Evolutionary conservation across 257 asterid genomes (phyloP), one percentile per base, ranked within the genome.

Genomic region (Solanum habrochaites): DNA sequence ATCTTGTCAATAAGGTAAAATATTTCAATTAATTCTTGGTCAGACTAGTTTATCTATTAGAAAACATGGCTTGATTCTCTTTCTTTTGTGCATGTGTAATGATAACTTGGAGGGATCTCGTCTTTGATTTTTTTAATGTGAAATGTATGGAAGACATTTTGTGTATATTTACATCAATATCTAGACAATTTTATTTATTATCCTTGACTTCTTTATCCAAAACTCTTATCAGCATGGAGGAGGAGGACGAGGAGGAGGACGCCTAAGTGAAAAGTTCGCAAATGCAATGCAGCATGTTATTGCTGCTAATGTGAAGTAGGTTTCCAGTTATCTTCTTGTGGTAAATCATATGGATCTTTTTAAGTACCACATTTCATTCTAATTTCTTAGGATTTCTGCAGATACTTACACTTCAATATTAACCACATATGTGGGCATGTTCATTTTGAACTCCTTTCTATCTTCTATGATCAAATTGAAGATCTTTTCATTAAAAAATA

Each of bases 361-460:
- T 81, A 47, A 9, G 49, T 81, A 49, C 62, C 86, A 67, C 66
- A 78, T 58, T 91, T 75, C 86, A 69, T 89, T 69, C 87, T 89
- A 82, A 90, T 83, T 45, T 71, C 85, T 74, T 23, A 78, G 42
- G 70, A 84, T 70, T 88, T 88, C 42, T 83, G 83, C 94, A 97
- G 98, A 47, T 47, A 47, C 89, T 97, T 92, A 92, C 98, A 96
- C 94, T 97, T 97, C 43, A 99, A 97, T 92, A 95, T 97, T 91
- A 98, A 97, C 88, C 94, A 88, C 89, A 92, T 92, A 88, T 97
- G 99, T 18, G 99, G 99, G 40, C 96, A 95, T 87, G 91, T 90
- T 86, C 92, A 91, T 77, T 93, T 96, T 86, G 95, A 93, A 89
- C 95, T 98, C 87, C 98, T 97, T 97, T 32, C 98, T 85, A 91